A percentile compares a stretch with the other conserved stretches of the same genome.
These are phyloP conservation scores for Acanthamoeba sp. DNA, from an alignment of 208 protist genomes.

Conservation along the genomic window DNA sequence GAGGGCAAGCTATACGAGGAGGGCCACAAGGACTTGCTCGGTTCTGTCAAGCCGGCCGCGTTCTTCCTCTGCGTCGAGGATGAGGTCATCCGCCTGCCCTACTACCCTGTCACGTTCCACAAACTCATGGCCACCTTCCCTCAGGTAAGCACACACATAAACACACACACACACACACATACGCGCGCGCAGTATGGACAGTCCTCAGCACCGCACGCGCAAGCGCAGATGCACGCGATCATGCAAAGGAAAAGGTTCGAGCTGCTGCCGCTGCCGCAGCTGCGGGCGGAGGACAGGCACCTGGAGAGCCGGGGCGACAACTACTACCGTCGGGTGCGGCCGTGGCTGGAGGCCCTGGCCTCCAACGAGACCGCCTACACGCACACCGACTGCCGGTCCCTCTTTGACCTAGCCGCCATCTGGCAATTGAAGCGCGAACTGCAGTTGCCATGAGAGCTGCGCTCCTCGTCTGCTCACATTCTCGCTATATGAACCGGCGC, in stretches of 20 bases:
- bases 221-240: neutral
- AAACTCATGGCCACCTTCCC: constrained; percentile 13
- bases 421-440: neutral
- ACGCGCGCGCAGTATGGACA: no score
- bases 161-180: no score
- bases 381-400: neutral
- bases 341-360: neutral
- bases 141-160: neutral
- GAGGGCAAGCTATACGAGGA: neutral
- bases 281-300: neutral
- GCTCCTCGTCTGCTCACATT: no score
- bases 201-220: no score
- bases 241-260: neutral
- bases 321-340: neutral
- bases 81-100: neutral
- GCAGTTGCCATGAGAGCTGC: neutral
- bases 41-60: neutral
- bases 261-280: neutral
- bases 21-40: neutral
- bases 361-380: neutral
- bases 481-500: no score
- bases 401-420: neutral
- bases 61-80: constrained; percentile 17
- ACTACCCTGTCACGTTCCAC: neutral
- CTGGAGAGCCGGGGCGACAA: neutral